Conservation (phyloP, 1,284 basidiomycete species). For the Papiliotrema laurentii region DNA sequence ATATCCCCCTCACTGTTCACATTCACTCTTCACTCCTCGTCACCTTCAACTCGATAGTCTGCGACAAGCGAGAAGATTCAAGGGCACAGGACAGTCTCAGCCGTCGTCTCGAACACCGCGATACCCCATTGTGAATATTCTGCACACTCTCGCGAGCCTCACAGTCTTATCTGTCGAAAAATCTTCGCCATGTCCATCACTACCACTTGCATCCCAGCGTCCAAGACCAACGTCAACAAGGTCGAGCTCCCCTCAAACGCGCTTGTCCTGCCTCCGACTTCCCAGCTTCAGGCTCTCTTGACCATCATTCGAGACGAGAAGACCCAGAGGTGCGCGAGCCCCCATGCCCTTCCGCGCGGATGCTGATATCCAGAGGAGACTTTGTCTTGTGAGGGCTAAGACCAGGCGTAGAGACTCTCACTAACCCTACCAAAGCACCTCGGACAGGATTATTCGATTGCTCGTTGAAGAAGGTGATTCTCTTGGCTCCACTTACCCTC, state of each 20-base stretch:
- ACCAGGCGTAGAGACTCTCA: neutral
- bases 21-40: no score
- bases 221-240: constrained; percentile 32
- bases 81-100: no score
- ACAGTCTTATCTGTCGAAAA: no score
- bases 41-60: no score
- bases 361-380: constrained; percentile 62
- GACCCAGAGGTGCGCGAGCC: constrained; percentile 53
- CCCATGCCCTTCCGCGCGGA: neutral
- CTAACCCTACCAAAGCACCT: constrained; percentile 51
- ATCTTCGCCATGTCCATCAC: constrained; percentile 11
- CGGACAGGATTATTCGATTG: constrained; percentile 60
- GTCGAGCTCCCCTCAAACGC: constrained; percentile 39
- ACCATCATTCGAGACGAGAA: constrained; percentile 89
- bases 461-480: constrained; percentile 61
- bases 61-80: no score
- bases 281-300: constrained; percentile 89
- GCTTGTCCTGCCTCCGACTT: constrained; percentile 54
- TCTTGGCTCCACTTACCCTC: no score
- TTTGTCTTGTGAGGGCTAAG: constrained; percentile 71
- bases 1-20: no score
- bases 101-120: no score
- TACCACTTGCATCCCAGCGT: constrained; percentile 29
- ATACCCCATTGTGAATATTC: no score
- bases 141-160: no score